Evolutionary conservation across 306 rosid species (phyloP).

Genomic region (Cyclanthera cordifolia): DNA sequence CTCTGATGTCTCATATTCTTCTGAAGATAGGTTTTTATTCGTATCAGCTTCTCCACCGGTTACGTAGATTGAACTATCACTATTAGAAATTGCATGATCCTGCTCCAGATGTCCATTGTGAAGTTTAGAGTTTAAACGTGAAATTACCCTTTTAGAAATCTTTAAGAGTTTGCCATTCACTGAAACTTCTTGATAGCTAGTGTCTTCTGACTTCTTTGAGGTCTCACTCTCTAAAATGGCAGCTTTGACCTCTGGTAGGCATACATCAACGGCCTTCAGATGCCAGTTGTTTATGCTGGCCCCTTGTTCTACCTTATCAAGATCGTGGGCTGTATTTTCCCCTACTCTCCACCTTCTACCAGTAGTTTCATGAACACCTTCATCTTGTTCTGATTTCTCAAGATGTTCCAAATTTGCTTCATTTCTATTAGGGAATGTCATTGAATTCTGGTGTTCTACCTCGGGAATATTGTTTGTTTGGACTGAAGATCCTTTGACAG

Average conservation of each 20-base stretch:
- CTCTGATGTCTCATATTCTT: constrained; percentile 23
- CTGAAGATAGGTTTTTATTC: constrained; percentile 11
- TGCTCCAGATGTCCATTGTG: constrained; percentile 16
- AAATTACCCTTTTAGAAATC: constrained; percentile 19
- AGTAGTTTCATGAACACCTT: constrained; percentile 8
- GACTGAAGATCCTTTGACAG: constrained; percentile 10
- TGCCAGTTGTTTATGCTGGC: constrained; percentile 1
- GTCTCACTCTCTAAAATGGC: constrained; percentile 15
- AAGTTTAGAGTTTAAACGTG: constrained; percentile 19
- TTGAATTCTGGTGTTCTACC: background rate
- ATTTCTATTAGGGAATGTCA: background rate
- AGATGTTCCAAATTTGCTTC: background rate
- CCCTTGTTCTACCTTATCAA: constrained; percentile 16
- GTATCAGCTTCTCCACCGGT: constrained; percentile 15
- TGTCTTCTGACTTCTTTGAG: constrained; percentile 20
- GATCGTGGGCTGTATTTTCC: constrained; percentile 13
- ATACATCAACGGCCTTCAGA: constrained; percentile 9
- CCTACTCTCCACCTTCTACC: constrained; percentile 21
- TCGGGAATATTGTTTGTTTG: background rate
- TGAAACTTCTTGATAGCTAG: constrained; percentile 20
- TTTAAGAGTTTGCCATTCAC: constrained; percentile 19
- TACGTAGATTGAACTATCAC: constrained; percentile 15
- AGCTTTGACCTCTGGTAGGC: constrained; percentile 21
- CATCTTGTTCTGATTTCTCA: constrained; percentile 4
- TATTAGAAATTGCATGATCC: constrained; percentile 18